Evolutionary conservation across 352 stramenopile genomes (phyloP).

Genomic region (Phytophthora ohioensis): DNA sequence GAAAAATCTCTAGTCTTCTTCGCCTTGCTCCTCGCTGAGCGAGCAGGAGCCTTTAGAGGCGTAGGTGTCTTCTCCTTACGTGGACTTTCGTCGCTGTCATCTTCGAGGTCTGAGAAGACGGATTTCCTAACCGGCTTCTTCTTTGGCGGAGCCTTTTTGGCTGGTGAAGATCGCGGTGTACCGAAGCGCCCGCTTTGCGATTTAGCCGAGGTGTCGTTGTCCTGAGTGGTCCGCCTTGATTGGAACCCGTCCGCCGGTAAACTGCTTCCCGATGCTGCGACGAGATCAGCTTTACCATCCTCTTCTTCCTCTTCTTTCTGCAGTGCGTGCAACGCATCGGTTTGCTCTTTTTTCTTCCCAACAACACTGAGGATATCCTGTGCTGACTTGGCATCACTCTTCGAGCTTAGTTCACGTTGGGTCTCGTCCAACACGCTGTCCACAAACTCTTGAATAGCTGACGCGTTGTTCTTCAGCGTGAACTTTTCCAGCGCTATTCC

Average conservation of each 20-base stretch:
- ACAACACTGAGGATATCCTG: conserved; percentile 73
- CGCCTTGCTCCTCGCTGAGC: conserved; percentile 41
- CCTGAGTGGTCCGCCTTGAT: conserved; percentile 3
- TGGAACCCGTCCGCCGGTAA: conserved; percentile 22
- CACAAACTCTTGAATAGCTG: conserved; percentile 84
- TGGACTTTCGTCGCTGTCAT: conserved; percentile 36
- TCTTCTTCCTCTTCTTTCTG: conserved; percentile 60
- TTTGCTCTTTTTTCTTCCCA: conserved; percentile 71
- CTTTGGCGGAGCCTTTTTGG: conserved; percentile 13
- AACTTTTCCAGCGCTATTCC: conserved; percentile 82
- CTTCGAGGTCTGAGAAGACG: conserved; percentile 42
- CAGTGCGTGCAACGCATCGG: conserved; percentile 60
- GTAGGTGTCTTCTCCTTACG: conserved; percentile 35
- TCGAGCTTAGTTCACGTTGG: conserved; percentile 65
- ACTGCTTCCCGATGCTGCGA: neutral
- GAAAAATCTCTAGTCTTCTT: conserved; percentile 41
- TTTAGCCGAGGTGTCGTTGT: conserved; percentile 15
- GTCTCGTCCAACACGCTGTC: conserved; percentile 73
- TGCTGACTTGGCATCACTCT: conserved; percentile 59
- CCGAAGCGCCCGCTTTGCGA: conserved; percentile 31
- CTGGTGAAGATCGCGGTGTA: conserved; percentile 27
- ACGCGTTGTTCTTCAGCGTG: conserved; percentile 83
- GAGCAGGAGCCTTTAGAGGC: conserved; percentile 32
- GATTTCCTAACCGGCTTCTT: conserved; percentile 32
- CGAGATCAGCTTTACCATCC: conserved; percentile 10